Evolutionary conservation across 129 eudicot species (phyloP).

Genomic region (Erigeron canadensis): DNA sequence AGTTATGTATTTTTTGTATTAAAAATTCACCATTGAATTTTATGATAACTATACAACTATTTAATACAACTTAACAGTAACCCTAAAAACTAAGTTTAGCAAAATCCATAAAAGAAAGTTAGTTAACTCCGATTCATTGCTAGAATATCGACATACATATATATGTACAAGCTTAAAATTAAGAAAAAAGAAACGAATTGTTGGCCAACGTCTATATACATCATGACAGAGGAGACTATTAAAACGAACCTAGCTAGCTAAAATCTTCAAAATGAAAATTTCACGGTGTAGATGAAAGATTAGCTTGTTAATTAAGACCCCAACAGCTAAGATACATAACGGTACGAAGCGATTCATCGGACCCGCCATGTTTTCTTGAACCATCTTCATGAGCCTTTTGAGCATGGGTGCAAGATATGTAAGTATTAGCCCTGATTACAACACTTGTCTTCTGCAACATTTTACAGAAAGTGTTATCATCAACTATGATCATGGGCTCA

Average conservation of each 20-base stretch:
- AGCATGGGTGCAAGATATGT: conserved; percentile 13
- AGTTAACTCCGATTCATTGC: not conserved
- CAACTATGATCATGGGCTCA: conserved; percentile 1
- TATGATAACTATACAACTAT: no score
- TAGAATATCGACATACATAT: conserved; percentile 30
- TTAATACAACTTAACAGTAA: no score
- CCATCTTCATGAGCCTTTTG: conserved; percentile 11
- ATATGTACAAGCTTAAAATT: conserved; percentile 29
- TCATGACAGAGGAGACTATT: not conserved
- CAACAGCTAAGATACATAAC: conserved; percentile 44
- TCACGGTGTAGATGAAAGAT: not conserved
- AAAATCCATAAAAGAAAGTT: not conserved
- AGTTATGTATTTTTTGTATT: no score
- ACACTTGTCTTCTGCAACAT: conserved; percentile 15
- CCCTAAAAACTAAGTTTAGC: no score
- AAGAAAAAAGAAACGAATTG: conserved; percentile 16
- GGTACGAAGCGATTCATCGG: conserved; percentile 39
- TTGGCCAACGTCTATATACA: conserved; percentile 2
- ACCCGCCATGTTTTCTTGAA: conserved; percentile 20
- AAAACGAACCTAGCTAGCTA: not conserved
- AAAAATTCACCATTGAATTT: no score
- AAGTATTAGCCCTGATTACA: not conserved
- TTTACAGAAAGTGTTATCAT: conserved; percentile 5
- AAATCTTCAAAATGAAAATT: not conserved
- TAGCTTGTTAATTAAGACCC: conserved; percentile 25